Conservation (phyloP, 208 protist species). For the Wallacemonas sp. region DNA sequence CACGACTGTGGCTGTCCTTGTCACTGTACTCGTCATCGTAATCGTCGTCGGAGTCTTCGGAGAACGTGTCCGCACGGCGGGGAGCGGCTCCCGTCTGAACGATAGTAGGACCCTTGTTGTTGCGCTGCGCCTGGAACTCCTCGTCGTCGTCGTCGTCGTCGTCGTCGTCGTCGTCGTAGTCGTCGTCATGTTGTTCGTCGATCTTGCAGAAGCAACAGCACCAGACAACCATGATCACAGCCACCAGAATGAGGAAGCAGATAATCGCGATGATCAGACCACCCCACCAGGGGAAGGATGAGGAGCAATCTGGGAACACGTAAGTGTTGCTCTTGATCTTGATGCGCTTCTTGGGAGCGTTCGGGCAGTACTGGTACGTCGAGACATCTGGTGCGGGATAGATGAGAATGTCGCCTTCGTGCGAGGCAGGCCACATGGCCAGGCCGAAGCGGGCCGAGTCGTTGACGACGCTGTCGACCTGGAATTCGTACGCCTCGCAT, state of each 20-base stretch:
- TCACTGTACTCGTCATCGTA: slow-evolving; percentile 26
- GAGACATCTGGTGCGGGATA: slow-evolving; percentile 5
- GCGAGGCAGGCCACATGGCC: slow-evolving; percentile 49
- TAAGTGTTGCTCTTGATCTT: slow-evolving; percentile 25
- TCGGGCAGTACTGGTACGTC: slow-evolving; percentile 34
- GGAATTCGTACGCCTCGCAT: slow-evolving; percentile 64
- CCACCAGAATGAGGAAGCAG: slow-evolving; percentile 32
- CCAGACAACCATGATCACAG: slow-evolving; percentile 43
- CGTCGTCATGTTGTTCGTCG: slow-evolving; percentile 17
- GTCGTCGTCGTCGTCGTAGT: slow-evolving; percentile 22
- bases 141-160: slow-evolving; percentile 41
- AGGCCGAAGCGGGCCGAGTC: slow-evolving; percentile 29
- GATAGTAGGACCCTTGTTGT: no score
- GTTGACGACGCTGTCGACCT: slow-evolving; percentile 15
- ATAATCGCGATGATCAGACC: slow-evolving; percentile 50
- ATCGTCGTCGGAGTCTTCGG: slow-evolving; percentile 18
- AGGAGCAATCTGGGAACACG: slow-evolving; percentile 38
- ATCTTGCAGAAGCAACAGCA: slow-evolving; percentile 39
- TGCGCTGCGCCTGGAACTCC: slow-evolving; percentile 55
- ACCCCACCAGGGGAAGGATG: slow-evolving; percentile 55
- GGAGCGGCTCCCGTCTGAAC: not conserved
- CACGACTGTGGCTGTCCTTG: not conserved
- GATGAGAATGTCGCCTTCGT: slow-evolving; percentile 26
- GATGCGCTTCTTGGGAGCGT: slow-evolving; percentile 15
- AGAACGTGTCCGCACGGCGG: slow-evolving; percentile 22